Evolutionary conservation across 2,329 filamentous ascomycete genomes (phyloP).

Genomic region (Ceratocystis albifundus): DNA sequence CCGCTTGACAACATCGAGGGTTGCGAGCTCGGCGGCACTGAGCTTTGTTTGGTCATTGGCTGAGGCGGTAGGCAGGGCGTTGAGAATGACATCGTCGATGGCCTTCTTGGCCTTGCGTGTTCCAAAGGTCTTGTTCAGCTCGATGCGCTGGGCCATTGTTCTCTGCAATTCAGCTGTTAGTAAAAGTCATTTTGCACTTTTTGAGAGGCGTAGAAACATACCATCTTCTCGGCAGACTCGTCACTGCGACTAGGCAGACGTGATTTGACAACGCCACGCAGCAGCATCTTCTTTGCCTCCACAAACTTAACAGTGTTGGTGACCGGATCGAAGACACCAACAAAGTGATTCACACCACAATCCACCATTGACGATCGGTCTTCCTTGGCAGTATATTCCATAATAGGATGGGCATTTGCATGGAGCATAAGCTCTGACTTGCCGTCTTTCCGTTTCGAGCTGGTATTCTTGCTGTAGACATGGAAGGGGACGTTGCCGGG

Average conservation of each 20-base stretch:
- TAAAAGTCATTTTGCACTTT: background rate
- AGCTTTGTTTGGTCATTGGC: slow-evolving; percentile 38
- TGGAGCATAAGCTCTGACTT: slow-evolving; percentile 45
- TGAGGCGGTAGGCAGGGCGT: slow-evolving; percentile 49
- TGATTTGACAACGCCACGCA: slow-evolving; percentile 46
- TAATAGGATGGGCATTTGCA: slow-evolving; percentile 43
- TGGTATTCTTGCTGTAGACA: slow-evolving; percentile 35
- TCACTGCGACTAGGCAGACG: slow-evolving; percentile 37
- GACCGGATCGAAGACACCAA: slow-evolving; percentile 52
- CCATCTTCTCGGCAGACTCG: slow-evolving; percentile 32
- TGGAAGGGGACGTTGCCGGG: slow-evolving; percentile 35
- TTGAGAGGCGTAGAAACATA: slow-evolving; percentile 7
- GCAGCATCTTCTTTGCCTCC: slow-evolving; percentile 52
- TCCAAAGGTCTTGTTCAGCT: slow-evolving; percentile 67
- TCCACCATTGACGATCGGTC: slow-evolving; percentile 27
- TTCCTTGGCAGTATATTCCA: slow-evolving; percentile 48
- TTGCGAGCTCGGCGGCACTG: slow-evolving; percentile 44
- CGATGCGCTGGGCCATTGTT: slow-evolving; percentile 50
- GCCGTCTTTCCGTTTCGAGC: slow-evolving; percentile 30
- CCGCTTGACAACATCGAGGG: slow-evolving; percentile 52
- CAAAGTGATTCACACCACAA: slow-evolving; percentile 47
- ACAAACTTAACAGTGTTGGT: slow-evolving; percentile 50
- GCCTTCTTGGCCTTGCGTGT: slow-evolving; percentile 78
- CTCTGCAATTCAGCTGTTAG: slow-evolving; percentile 34
- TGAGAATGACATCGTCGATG: slow-evolving; percentile 55